Base-by-base conservation (phyloP, 805 yeast species). In the Spathaspora passalidarum region DNA sequence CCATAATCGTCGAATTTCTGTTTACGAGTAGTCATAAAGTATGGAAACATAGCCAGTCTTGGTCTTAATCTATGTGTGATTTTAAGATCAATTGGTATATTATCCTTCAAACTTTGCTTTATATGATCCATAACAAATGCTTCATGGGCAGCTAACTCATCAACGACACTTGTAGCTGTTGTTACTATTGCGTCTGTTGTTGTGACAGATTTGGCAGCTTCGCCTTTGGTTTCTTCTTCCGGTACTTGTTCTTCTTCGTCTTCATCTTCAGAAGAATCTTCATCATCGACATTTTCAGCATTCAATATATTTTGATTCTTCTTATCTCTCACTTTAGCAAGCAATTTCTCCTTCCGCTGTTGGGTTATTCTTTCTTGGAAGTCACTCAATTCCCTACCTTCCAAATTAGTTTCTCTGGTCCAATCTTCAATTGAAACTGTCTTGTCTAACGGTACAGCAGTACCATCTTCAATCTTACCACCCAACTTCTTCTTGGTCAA, bases 1-100 rank as follows among this genome's bases (percentile, higher is more conserved):
- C 99, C 99, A 62, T 92, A 94, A 53, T 92, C 97, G 59, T 94
- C 98, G 40, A 75, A 68, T 52, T 86, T 80, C 19, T 77, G 68
- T 54, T 80, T 79, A 40, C 73, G 76, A 6, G 58, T 49, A 20
- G 53, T 51, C 13, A 44, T 32, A 32, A 79, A 68, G 54, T 71
- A 86, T 10, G 96, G 98, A 58, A 92, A 94, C 87, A 86, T 84
- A 38, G 76, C 72, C 75, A 79, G 62, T 72, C 75, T 63, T 59
- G 78, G 62, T 72, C 79, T 56, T 62, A 72, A 66, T 32, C 74
- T 72, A 40, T 57, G 55, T 5, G 70, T 69, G 23, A 71, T 55
- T 41, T 77, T 69, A 37, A 83, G 78, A 56, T 84, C 88, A 44
- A 82, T 68, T 1, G 82, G 80, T 47, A 69, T 58, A 44, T 70